Evolutionary conservation across 2,329 filamentous ascomycete genomes (phyloP).

Genomic region (Davidsoniella australis): DNA sequence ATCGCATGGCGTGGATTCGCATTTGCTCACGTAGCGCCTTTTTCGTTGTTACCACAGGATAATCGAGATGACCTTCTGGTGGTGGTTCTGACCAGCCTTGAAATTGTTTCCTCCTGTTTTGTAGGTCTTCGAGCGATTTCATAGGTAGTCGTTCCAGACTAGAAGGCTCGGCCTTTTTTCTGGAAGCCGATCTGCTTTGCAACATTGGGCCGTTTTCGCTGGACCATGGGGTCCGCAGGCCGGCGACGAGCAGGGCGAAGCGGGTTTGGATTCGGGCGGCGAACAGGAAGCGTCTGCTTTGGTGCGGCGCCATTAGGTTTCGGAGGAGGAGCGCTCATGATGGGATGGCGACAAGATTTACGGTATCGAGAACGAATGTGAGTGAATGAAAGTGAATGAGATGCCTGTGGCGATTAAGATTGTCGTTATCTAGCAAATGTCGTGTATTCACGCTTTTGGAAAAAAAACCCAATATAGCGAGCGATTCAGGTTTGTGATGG

Average conservation of each 20-base stretch:
- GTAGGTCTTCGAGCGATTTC: slow-evolving; percentile 16
- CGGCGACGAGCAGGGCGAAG: slow-evolving; percentile 10
- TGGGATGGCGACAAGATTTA: slow-evolving; percentile 13
- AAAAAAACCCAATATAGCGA: too few relatives aligned
- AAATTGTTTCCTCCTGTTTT: slow-evolving; percentile 28
- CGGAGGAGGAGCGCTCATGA: slow-evolving; percentile 25
- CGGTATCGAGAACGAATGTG: background rate
- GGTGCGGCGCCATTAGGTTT: slow-evolving; percentile 18
- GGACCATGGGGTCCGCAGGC: slow-evolving; percentile 11
- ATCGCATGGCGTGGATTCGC: slow-evolving; percentile 74
- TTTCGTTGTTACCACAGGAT: slow-evolving; percentile 69
- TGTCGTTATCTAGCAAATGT: too few relatives aligned
- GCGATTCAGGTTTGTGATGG: too few relatives aligned
- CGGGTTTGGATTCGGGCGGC: slow-evolving; percentile 6
- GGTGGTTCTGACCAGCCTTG: slow-evolving; percentile 42
- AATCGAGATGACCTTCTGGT: slow-evolving; percentile 32
- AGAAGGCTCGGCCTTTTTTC: slow-evolving; percentile 7
- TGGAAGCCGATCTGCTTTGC: slow-evolving; percentile 11
- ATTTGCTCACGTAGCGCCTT: slow-evolving; percentile 61
- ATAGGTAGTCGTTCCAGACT: slow-evolving; percentile 5
- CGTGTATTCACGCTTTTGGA: too few relatives aligned
- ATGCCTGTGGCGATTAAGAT: background rate
- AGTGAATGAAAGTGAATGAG: background rate
- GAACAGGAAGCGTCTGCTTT: slow-evolving; percentile 6
- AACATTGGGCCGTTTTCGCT: slow-evolving; percentile 7